Conservation (phyloP, 1,284 basidiomycete species). For the Ganoderma leucocontextum region DNA sequence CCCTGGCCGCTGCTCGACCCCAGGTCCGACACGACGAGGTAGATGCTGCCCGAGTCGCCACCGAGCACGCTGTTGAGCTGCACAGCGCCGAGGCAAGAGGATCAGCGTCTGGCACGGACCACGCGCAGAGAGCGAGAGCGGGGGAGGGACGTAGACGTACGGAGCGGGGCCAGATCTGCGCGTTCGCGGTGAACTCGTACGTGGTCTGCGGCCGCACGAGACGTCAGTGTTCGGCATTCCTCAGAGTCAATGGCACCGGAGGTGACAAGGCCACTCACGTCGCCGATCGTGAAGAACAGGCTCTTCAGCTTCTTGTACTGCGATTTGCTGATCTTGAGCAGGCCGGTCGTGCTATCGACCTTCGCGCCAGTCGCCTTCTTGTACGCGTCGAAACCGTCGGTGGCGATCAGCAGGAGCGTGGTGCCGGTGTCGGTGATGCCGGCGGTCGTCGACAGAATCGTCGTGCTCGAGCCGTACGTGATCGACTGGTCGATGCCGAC, state of each 20-base stretch:
- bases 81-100: too few relatives aligned
- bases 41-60: slow-evolving; percentile 50
- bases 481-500: slow-evolving; percentile 39
- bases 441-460: slow-evolving; percentile 34
- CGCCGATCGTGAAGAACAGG: slow-evolving; percentile 41
- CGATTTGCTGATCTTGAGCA: slow-evolving; percentile 32
- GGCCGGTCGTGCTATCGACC: slow-evolving; percentile 32
- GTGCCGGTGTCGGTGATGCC: slow-evolving; percentile 42
- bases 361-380: slow-evolving; percentile 31
- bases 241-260: too few relatives aligned
- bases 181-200: slow-evolving; percentile 26
- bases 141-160: slow-evolving; percentile 7
- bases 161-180: slow-evolving; percentile 24
- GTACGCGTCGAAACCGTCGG: slow-evolving; percentile 31
- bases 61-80: slow-evolving; percentile 53
- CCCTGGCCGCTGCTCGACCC: slow-evolving; percentile 42
- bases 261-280: slow-evolving; percentile 24
- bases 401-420: slow-evolving; percentile 46
- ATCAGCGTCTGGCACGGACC: not conserved
- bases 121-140: not conserved
- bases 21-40: slow-evolving; percentile 53
- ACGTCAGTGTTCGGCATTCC: not conserved
- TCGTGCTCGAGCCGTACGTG: slow-evolving; percentile 26
- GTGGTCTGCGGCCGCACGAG: slow-evolving; percentile 15
- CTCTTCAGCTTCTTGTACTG: slow-evolving; percentile 25